Conservation (phyloP, 176 grass and related monocot species). For the Oropetium thomaeum region DNA sequence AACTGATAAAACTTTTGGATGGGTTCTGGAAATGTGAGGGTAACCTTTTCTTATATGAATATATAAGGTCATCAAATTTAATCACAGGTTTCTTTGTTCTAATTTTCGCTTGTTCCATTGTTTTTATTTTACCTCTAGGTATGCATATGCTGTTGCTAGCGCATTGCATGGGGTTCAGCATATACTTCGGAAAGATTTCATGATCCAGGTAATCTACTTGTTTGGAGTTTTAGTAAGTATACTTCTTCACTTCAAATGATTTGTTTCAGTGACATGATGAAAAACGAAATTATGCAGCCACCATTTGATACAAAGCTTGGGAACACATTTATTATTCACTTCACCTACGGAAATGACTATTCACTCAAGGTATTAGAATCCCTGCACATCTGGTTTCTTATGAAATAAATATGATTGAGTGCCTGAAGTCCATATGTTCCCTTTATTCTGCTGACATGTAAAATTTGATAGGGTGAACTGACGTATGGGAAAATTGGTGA, state of each 20-base stretch:
- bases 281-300: slow-evolving; percentile 34
- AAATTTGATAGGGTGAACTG: slow-evolving; percentile 61
- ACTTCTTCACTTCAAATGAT: neutral
- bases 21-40: slow-evolving; percentile 96
- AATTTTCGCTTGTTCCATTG: slow-evolving; percentile 1
- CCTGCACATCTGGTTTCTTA: slow-evolving; percentile 9
- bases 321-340: slow-evolving; percentile 80
- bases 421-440: neutral
- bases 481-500: slow-evolving; percentile 83
- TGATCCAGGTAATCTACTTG: slow-evolving; percentile 72
- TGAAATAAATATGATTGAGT: neutral
- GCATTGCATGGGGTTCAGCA: slow-evolving; percentile 96
- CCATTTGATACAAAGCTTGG: slow-evolving; percentile 48
- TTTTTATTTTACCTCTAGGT: slow-evolving; percentile 55
- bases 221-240: neutral
- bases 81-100: slow-evolving; percentile 15
- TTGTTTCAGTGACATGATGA: slow-evolving; percentile 15
- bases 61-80: neutral
- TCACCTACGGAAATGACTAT: slow-evolving; percentile 87
- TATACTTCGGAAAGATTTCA: slow-evolving; percentile 92
- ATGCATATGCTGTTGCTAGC: slow-evolving; percentile 94
- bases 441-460: neutral
- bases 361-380: slow-evolving; percentile 66
- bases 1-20: slow-evolving; percentile 83
- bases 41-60: slow-evolving; percentile 21